Evolutionary conservation across 495 filamentous ascomycete species (phyloP).

Genomic region (Daldinia decipiens): DNA sequence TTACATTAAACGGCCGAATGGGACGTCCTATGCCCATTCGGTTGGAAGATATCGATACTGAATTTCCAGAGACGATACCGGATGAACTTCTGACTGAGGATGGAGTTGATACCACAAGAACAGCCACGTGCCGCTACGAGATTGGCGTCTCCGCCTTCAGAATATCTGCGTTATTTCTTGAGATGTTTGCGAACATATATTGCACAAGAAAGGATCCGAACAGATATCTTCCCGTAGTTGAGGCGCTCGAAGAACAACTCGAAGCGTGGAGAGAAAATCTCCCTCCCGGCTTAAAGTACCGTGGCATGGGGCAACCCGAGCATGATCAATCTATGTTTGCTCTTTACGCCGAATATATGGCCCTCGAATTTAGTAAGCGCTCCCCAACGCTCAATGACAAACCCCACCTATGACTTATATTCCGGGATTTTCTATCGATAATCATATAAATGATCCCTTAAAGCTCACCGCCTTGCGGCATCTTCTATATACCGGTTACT

Average conservation of each 20-base stretch:
- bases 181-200: conserved; percentile 79
- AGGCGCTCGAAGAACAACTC: conserved; percentile 69
- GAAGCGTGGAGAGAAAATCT: conserved; percentile 65
- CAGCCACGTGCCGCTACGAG: conserved; percentile 69
- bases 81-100: conserved; percentile 71
- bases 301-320: conserved; percentile 54
- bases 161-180: conserved; percentile 68
- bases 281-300: conserved; percentile 62
- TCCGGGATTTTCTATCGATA: conserved; percentile 46
- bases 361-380: conserved; percentile 55
- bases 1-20: conserved; percentile 74
- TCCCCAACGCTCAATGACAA: not conserved
- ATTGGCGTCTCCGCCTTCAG: conserved; percentile 71
- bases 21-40: conserved; percentile 79
- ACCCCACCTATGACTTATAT: conserved; percentile 5
- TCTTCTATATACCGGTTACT: conserved; percentile 7
- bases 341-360: conserved; percentile 59
- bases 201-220: conserved; percentile 65
- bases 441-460: not conserved
- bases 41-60: conserved; percentile 77
- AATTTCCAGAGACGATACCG: conserved; percentile 73
- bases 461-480: not conserved
- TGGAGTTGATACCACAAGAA: conserved; percentile 58
- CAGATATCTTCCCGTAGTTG: conserved; percentile 70
- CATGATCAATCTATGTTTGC: conserved; percentile 63